Evolutionary conservation across 768 basidiomycete genomes (phyloP), one percentile per base, ranked within the genome.

Genomic region (Gymnopilus dilepis): DNA sequence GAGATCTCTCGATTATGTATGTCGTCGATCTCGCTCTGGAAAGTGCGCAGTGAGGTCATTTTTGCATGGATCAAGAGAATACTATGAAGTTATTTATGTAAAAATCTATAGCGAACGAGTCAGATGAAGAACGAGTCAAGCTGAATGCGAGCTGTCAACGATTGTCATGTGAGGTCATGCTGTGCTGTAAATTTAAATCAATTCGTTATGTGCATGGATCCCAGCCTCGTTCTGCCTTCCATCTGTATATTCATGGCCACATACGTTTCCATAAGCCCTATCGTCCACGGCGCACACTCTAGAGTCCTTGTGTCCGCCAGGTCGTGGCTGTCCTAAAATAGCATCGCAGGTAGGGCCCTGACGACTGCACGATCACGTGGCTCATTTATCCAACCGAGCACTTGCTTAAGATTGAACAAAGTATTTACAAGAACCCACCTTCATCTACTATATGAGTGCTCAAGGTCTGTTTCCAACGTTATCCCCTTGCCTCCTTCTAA

Each of bases 21-120:
- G 65, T 90, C 85, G 63, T 92, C 87, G 62, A 93, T 94, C 75
- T 92, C 90, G 67, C 75, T 82, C 73, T 94, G 91, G 67, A 89
- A 88, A 15, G 81, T 82, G 38, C 84, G 82, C 66, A 88, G 74
- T 57, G 77, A 84, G 15, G 85, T 80, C 85, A 86, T 86, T 58
- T 73, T 62, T 41, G 43, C 58, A 56, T 31, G 31, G 28, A 21
- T 28, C 12, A 33, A 41, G 21, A 24, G 30, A 40, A 45, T 40
- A 54, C 15, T 37, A 24, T 33, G 42, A 37, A 43, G 28, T 51
- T 59, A 52, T 56, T 41, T 41, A 53, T n/a, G n/a, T n/a, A 48
- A 11, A 40, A 34, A 19, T 34, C 19, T 31, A 26, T 15, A 31
- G 47, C 33, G 30, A 19, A 57, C 59, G 65, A 66, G 61, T 66